phyloP scores from a whole-genome alignment of 495 filamentous ascomycete species.

The Annulohypoxylon stygium region DNA sequence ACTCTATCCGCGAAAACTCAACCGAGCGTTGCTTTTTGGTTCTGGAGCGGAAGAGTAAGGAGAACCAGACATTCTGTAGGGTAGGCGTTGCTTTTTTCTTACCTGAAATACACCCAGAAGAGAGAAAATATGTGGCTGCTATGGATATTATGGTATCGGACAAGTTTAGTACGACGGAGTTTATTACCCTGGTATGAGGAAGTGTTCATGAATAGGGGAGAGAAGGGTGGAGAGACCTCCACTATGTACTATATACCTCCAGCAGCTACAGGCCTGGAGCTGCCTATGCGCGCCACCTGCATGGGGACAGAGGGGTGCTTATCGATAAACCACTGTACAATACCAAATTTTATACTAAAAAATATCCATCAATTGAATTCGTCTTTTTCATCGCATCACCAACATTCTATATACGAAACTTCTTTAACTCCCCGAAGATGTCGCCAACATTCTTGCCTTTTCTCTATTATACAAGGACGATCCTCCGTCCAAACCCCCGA shows the following conservation, averaged over 20 bases:
- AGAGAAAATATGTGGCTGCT: neutral
- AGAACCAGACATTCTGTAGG: neutral
- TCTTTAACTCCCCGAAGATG: conserved; percentile 43
- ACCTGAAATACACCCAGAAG: neutral
- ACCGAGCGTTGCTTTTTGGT: neutral
- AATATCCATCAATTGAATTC: neutral
- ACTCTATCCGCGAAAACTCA: neutral
- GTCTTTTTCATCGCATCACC: neutral
- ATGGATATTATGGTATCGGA: neutral
- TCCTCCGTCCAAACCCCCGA: conserved; percentile 56
- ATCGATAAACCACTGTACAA: too few species aligned
- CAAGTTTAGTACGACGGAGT: neutral
- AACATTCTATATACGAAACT: neutral
- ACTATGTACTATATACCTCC: too few species aligned
- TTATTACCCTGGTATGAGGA: too few species aligned
- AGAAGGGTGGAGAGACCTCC: too few species aligned
- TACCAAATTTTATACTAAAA: too few species aligned
- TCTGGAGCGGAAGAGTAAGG: neutral
- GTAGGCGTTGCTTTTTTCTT: neutral
- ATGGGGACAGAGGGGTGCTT: too few species aligned
- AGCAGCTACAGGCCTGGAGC: too few species aligned
- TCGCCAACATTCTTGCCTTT: conserved; percentile 67
- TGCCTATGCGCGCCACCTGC: too few species aligned
- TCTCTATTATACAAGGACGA: conserved; percentile 78
- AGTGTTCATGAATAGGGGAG: too few species aligned